Evolutionary conservation across 1,284 basidiomycete genomes (phyloP).

Genomic region (Phenoliferia sp.): DNA sequence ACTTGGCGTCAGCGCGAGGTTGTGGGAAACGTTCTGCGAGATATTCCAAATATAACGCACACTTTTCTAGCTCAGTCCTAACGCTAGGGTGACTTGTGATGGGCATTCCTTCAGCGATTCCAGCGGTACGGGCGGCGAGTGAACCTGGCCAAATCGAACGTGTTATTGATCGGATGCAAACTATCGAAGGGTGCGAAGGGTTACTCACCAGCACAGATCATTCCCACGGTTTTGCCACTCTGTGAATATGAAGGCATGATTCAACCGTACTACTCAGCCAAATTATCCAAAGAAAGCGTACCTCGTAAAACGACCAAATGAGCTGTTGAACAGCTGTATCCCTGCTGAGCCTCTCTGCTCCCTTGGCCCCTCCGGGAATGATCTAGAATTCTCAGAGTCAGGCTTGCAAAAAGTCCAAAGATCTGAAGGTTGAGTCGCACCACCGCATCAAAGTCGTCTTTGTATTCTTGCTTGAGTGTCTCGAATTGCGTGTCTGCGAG

Average conservation of each 20-base stretch:
- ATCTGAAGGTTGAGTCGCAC: conserved; percentile 11
- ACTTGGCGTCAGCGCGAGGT: not conserved
- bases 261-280: no score
- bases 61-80: conserved; percentile 55
- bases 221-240: conserved; percentile 60
- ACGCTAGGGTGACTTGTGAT: conserved; percentile 79
- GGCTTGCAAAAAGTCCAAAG: conserved; percentile 39
- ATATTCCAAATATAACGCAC: conserved; percentile 43
- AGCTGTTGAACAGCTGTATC: conserved; percentile 60
- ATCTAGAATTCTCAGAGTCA: conserved; percentile 63
- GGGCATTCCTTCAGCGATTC: conserved; percentile 51
- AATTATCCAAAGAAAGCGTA: not conserved
- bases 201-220: conserved; percentile 85
- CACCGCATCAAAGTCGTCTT: conserved; percentile 45
- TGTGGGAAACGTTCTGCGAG: not conserved
- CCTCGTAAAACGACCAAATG: conserved; percentile 57
- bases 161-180: no score
- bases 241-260: no score
- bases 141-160: no score
- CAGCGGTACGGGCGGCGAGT: conserved; percentile 61
- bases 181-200: no score
- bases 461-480: conserved; percentile 21
- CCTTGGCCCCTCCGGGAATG: conserved; percentile 74
- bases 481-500: conserved; percentile 54
- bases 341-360: conserved; percentile 53